Evolutionary conservation across 192 early-diverging fungal genomes (phyloP), one percentile per base, ranked within the genome.

Genomic region (Podila minutissima): DNA sequence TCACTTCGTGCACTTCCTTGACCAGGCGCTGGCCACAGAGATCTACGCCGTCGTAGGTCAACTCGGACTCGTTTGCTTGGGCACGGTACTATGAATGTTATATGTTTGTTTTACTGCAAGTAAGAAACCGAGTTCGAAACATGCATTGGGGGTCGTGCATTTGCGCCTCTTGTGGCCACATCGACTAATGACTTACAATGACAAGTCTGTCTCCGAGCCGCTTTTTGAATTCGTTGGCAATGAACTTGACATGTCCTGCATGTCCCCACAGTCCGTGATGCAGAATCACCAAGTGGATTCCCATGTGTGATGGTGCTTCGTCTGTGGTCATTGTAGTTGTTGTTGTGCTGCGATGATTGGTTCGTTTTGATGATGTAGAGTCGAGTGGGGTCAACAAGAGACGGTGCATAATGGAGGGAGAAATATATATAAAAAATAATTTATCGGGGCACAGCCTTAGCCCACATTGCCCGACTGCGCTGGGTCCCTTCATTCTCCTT

Each of bases 221-320:
- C 59, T 75, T 24, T 35, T 82, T 59, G 55, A 92, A 71, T n/a
- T 85, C 64, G 5, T 72, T 62, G 22, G 72, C 84, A 55, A 91
- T 69, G 66, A 66, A 83, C 2, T 84, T 53, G 72, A 93, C 69
- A 75, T 92, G 90, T 3, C 17, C 46, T 6, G 74, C 60, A 37
- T 88, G 82, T 3, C 91, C 91, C 90, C 89, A 93, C 31, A 92
- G 79, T 20, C 92, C 92, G 69, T 93, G 90, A 12, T 86, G 83
- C 5, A 91, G 55, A 24, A 93, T 88, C n/a, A 90, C 55, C 19
- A 93, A 74, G 70, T 93, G 92, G 4, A 74, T 58, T 26, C 74
- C 74, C 17, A 33, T 15, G 33, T 72, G 69, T 29, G 68, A 26
- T 19, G 26, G 22, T 4, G 38, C 5, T 12, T 53, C 26, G 28